These are phyloP conservation scores for Uncinocarpus reesii DNA, from an alignment of 2,329 filamentous ascomycete species.

Conservation along the genomic window DNA sequence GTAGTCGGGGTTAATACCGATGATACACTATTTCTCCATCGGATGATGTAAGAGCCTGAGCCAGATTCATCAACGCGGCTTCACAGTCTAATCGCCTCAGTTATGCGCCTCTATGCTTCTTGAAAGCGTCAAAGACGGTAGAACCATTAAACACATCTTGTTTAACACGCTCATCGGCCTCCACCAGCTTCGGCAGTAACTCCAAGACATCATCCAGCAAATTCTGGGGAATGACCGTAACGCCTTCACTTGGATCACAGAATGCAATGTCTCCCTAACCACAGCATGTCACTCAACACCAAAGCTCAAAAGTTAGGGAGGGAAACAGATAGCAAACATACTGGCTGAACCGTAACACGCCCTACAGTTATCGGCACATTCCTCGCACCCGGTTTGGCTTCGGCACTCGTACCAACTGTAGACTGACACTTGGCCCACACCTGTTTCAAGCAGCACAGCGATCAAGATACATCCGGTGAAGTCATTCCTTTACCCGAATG, in stretches of 20 bases:
- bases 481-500: too few relatives aligned
- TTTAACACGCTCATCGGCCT: slow-evolving; percentile 52
- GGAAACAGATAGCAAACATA: slow-evolving; percentile 20
- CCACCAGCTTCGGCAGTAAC: slow-evolving; percentile 45
- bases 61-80: too few relatives aligned
- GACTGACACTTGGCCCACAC: slow-evolving; percentile 37
- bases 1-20: neutral
- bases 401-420: slow-evolving; percentile 38
- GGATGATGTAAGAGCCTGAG: too few relatives aligned
- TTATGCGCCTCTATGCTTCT: slow-evolving; percentile 38
- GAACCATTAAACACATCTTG: slow-evolving; percentile 53
- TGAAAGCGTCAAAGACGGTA: slow-evolving; percentile 57
- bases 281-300: slow-evolving; percentile 4
- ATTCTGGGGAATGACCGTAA: slow-evolving; percentile 55
- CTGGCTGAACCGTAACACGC: slow-evolving; percentile 35
- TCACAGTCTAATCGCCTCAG: neutral
- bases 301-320: neutral
- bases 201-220: slow-evolving; percentile 52
- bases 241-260: slow-evolving; percentile 58
- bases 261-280: slow-evolving; percentile 56
- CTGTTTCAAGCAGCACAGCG: slow-evolving; percentile 23
- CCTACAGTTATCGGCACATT: slow-evolving; percentile 34
- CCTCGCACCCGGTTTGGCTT: slow-evolving; percentile 34
- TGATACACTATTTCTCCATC: neutral
- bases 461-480: neutral